Base-by-base conservation (phyloP, 108 stramenopile genomes). In the Cyclotella cryptica region DNA sequence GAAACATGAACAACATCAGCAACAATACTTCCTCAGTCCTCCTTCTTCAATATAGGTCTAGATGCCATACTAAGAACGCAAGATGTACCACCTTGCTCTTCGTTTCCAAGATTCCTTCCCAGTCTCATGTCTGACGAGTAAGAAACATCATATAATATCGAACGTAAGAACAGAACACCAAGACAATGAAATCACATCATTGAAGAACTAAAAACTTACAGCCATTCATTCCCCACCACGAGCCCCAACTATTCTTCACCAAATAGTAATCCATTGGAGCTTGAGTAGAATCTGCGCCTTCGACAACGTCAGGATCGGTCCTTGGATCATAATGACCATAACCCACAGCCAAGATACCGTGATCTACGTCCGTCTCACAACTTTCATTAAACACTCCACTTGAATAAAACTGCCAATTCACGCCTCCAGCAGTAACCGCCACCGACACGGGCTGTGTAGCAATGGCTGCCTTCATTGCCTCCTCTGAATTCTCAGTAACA, bases 371-470 rank as follows among this genome's bases (percentile, higher is more conserved):
- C 60, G 83, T 88, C 49, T 90, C 90, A 52, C 94, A 95, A 22
- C 60, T 87, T 52, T 87, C 89, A 35, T 87, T 89, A 49, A 97
- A 86, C 9, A 98, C 95, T 43, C 98, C 98, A 15, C 77, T 78
- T 70, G 92, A 96, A 92, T 99, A 99, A 73, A 99, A 96, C 83
- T 98, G 98, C 81, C 98, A 99, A 52, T 84, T 88, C 61, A 86
- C 72, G 29, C 87, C 82, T 54, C 88, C 87, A 21, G 92, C 96
- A 54, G 89, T 80, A 3, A 95, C 88, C n/a, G 96, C 96, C 51
- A 95, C 80, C 19, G 81, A 80, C 27, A 94, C 88, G 12, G 93
- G 96, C 49, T 95, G 92, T 75, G 92, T 89, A 46, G 88, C 80
- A 40, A 93, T 61, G 12, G 92, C 92, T 0, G 92, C 86, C 61